phyloP scores from a whole-genome alignment of 371 early-diverging fungal genomes.

The Basidiobolus meristosporus region DNA sequence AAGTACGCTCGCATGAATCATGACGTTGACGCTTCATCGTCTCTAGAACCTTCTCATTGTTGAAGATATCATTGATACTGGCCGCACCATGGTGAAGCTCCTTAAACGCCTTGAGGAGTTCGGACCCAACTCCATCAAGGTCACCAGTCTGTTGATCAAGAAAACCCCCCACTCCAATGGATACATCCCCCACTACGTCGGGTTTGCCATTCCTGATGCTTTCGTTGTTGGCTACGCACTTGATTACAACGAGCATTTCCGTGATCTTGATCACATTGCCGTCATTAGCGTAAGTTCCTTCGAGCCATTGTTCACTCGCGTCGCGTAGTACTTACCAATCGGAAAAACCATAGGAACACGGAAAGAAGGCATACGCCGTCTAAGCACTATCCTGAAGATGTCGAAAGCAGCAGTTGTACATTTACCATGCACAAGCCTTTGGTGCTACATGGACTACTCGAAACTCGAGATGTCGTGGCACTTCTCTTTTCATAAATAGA shows the following conservation, averaged over 20 bases:
- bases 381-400: no score
- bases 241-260: conserved; percentile 86
- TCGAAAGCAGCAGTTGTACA: no score
- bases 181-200: conserved; percentile 70
- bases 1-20: no score
- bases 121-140: conserved; percentile 58
- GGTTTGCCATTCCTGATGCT: conserved; percentile 74
- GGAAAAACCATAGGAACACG: no score
- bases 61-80: conserved; percentile 88
- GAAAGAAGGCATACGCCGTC: no score
- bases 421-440: no score
- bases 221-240: conserved; percentile 74
- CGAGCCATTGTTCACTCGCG: no score
- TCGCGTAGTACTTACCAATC: no score
- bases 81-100: conserved; percentile 73
- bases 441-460: no score
- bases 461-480: no score
- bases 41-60: conserved; percentile 79
- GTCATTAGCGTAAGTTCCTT: conserved; percentile 73
- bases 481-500: no score
- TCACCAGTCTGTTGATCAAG: conserved; percentile 76
- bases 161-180: conserved; percentile 71
- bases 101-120: conserved; percentile 40
- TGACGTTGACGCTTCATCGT: no score
- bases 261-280: conserved; percentile 85